phyloP scores from a whole-genome alignment of 192 early-diverging fungal species.

The Lunasporangiospora selenospora region DNA sequence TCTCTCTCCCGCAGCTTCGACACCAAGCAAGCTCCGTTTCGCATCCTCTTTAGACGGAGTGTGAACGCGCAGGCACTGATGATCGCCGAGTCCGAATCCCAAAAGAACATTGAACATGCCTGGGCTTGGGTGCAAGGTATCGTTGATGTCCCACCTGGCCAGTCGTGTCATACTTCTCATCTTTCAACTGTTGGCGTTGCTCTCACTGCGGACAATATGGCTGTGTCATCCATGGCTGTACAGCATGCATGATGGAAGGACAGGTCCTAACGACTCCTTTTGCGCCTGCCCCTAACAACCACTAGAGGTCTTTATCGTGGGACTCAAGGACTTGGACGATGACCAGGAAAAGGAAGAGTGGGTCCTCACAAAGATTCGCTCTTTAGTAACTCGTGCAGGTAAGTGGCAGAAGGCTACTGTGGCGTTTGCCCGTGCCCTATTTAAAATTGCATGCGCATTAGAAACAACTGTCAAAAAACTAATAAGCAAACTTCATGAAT shows the following conservation, averaged over 20 bases:
- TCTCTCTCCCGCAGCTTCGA: conserved; percentile 67
- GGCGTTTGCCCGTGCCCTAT: too few species aligned
- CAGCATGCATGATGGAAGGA: too few species aligned
- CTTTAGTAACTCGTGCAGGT: conserved; percentile 83
- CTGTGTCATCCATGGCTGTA: too few species aligned
- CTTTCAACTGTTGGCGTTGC: too few species aligned
- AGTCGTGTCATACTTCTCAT: conserved; percentile 27
- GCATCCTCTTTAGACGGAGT: conserved; percentile 79
- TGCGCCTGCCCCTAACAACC: too few species aligned
- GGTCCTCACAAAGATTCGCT: conserved; percentile 90
- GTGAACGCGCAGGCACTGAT: conserved; percentile 68
- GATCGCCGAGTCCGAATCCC: conserved; percentile 84
- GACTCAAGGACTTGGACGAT: conserved; percentile 77
- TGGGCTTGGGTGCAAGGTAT: conserved; percentile 90
- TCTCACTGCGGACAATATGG: too few species aligned
- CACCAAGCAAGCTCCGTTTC: conserved; percentile 90
- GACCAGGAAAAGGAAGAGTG: conserved; percentile 82
- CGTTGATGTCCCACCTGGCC: too few species aligned
- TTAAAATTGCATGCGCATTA: too few species aligned
- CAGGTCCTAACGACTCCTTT: too few species aligned
- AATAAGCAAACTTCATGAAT: too few species aligned
- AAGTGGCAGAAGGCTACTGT: conserved; percentile 3
- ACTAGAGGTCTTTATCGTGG: conserved; percentile 80
- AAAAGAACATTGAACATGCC: conserved; percentile 84
- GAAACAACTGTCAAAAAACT: too few species aligned